Evolutionary conservation across 1,284 basidiomycete genomes (phyloP).

Genomic region (Heterobasidion annosum): DNA sequence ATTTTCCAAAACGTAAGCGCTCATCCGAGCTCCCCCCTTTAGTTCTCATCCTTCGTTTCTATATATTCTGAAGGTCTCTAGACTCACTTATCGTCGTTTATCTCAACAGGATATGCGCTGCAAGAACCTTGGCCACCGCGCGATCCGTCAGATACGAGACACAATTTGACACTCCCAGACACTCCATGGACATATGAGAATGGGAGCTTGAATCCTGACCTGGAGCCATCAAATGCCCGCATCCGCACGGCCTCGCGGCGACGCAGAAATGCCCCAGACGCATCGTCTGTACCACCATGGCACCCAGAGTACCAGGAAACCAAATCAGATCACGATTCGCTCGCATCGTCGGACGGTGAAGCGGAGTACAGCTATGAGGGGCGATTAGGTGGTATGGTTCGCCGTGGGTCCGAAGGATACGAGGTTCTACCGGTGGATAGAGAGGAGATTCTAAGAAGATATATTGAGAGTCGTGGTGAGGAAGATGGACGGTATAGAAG

Average conservation of each 20-base stretch:
- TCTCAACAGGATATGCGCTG: conserved; percentile 3
- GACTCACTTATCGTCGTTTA: not conserved
- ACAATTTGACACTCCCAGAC: conserved; percentile 37
- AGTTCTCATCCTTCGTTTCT: not conserved
- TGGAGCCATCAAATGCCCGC: conserved; percentile 52
- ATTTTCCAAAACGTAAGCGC: conserved; percentile 17
- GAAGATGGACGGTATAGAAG: conserved; percentile 49
- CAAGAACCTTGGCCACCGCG: conserved; percentile 46
- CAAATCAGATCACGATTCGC: conserved; percentile 11
- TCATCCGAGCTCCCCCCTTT: conserved; percentile 5
- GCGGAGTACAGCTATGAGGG: conserved; percentile 17
- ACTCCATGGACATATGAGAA: conserved; percentile 84
- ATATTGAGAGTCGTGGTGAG: conserved; percentile 42
- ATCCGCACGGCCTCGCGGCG: conserved; percentile 11
- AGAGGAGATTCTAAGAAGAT: conserved; percentile 50
- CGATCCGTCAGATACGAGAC: conserved; percentile 35
- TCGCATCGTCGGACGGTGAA: conserved; percentile 15
- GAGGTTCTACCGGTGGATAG: conserved; percentile 55
- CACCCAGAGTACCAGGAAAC: conserved; percentile 54
- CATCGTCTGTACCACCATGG: conserved; percentile 57
- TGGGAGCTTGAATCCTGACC: conserved; percentile 61
- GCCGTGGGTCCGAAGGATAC: conserved; percentile 73
- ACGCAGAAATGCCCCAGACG: not conserved
- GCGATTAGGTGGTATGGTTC: conserved; percentile 24
- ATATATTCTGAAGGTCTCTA: not conserved